Evolutionary conservation across 2,329 filamentous ascomycete genomes (phyloP).

Genomic region (Periglandula ipomoeae): DNA sequence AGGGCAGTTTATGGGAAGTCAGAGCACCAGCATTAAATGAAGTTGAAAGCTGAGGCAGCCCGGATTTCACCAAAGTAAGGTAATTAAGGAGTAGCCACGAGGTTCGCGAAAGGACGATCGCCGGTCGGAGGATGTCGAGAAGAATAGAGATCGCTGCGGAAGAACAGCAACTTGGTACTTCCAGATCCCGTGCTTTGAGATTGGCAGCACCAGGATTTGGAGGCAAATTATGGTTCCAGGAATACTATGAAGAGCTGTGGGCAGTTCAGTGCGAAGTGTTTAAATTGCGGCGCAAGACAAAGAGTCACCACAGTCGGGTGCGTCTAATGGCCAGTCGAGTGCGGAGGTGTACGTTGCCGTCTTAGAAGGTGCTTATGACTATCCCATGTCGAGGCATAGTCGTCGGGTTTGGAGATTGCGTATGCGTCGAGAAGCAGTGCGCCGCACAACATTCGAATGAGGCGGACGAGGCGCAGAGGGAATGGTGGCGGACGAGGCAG

Average conservation of each 20-base stretch:
- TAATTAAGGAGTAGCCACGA: too few species aligned
- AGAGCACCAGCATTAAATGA: not conserved
- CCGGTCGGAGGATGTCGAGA: not conserved
- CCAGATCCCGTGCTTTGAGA: not conserved
- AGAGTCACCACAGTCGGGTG: not conserved
- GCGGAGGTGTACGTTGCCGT: not conserved
- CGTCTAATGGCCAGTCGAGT: not conserved
- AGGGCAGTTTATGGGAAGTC: not conserved
- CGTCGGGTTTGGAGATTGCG: not conserved
- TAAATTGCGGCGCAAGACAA: not conserved
- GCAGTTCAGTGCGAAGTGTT: not conserved
- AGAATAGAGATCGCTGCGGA: not conserved
- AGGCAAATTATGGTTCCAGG: not conserved
- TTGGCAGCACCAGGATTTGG: not conserved
- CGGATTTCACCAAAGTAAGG: not conserved
- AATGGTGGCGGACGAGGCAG: not conserved
- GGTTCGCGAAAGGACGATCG: too few species aligned
- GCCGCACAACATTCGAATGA: slow-evolving; percentile 3
- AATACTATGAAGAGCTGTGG: not conserved
- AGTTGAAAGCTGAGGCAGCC: not conserved
- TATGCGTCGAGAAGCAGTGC: not conserved
- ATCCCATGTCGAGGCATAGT: slow-evolving; percentile 5
- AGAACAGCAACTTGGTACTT: not conserved
- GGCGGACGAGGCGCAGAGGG: not conserved
- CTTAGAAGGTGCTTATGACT: not conserved